A percentile compares a stretch with the other conserved stretches of the same genome.
Evolutionary conservation across 2,329 filamentous ascomycete species (phyloP).

Genomic region (Alternaria gansuensis): DNA sequence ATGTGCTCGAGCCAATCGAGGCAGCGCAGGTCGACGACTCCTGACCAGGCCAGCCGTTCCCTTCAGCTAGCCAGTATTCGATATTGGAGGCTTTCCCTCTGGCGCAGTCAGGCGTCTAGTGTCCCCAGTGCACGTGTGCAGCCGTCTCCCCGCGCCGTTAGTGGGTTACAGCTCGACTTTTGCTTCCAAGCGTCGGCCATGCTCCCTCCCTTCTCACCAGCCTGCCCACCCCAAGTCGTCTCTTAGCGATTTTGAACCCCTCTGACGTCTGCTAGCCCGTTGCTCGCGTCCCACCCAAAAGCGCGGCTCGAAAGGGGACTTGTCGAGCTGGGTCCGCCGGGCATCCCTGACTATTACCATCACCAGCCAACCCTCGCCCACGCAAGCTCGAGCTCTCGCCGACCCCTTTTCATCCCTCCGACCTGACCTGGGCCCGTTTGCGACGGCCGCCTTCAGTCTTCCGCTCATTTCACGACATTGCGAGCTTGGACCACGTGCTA

Average conservation of each 20-base stretch:
- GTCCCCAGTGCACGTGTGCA: conserved; percentile 19
- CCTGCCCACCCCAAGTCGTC: conserved; percentile 12
- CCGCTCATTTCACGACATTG: conserved; percentile 29
- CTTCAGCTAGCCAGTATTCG: conserved; percentile 3
- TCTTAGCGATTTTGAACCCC: conserved; percentile 17
- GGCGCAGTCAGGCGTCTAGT: conserved; percentile 2
- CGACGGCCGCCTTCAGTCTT: conserved; percentile 21
- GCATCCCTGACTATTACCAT: conserved; percentile 33
- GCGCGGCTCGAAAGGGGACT: conserved; percentile 38
- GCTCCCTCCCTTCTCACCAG: conserved; percentile 11
- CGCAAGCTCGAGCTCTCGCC: conserved; percentile 31
- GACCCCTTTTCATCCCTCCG: conserved; percentile 26
- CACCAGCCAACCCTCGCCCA: conserved; percentile 34
- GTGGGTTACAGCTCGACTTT: conserved; percentile 14
- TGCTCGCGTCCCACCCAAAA: conserved; percentile 33
- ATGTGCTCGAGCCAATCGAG: conserved; percentile 10
- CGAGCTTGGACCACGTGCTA: conserved; percentile 25
- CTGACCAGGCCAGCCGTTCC: conserved; percentile 5
- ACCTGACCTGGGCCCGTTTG: conserved; percentile 16
- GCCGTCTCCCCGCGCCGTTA: conserved; percentile 25
- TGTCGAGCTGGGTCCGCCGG: conserved; percentile 17
- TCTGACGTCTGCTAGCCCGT: conserved; percentile 23
- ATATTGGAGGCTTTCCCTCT: conserved; percentile 1
- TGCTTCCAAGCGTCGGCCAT: conserved; percentile 19
- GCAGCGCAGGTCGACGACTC: neutral